Evolutionary conservation across 768 basidiomycete species (phyloP), one percentile per base, ranked within the genome.

Genomic region (Lactarius akahatsu): DNA sequence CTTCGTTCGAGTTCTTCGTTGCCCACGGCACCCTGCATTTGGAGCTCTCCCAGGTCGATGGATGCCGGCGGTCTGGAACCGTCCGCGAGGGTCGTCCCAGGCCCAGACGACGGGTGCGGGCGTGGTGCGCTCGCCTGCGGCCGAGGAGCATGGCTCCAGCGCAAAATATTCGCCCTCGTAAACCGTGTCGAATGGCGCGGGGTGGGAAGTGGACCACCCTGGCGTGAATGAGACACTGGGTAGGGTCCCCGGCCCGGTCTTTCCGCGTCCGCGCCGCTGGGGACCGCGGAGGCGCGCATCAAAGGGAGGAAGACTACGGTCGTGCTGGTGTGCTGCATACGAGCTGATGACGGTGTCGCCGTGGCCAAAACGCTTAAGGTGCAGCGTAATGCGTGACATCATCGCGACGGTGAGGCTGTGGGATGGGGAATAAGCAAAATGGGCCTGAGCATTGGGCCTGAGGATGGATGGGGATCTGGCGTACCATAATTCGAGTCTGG

Each of bases 311-410:
- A 13, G 26, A 9, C 16, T 32, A 0, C 56, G 16, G 30, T 13
- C 15, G 47, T 52, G 23, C 26, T 4, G 13, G 11, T 0, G 47
- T 28, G 28, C 4, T 3, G 5, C 18, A 2, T 20, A 18, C 2
- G 8, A 9, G 3, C 10, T 3, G 55, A 56, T 7, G 36, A 15
- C 2, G 11, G 23, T 58, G 36, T 5, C 13, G 82, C 84, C 71
- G 76, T 81, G 23, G 13, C 50, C 50, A 23, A 55, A 59, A 2
- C 63, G 34, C 13, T 26, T 56, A 11, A 88, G 78, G 72, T 83
- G 84, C 30, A 88, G 79, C 1, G 87, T 88, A 58, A 89, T 88
- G 9, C 87, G 81, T 3, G 86, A 87, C 81, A 88, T 86, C 84
- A 88, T 89, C 0, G 85, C 79, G 13, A 88, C 85, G 75, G 82